Conservation (phyloP, 2,329 filamentous ascomycete genomes). For the Nothophaeocryptopus gaeumannii region DNA sequence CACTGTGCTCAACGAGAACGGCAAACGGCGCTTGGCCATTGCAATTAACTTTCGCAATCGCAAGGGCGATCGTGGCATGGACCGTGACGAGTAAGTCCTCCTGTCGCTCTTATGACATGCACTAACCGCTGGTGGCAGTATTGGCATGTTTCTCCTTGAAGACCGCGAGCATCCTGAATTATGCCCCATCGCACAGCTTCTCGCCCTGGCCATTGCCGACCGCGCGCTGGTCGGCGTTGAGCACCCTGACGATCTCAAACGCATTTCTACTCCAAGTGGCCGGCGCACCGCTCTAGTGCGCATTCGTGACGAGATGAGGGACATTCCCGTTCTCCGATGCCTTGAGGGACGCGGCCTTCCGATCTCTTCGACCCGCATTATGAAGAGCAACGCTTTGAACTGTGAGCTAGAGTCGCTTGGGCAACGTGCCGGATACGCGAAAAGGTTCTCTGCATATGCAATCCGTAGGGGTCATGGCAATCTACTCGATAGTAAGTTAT, state of each 20-base stretch:
- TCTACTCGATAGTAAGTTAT: constrained; percentile 8
- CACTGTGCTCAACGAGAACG: neutral
- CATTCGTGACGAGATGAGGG: neutral
- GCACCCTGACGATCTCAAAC: constrained; percentile 1
- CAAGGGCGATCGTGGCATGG: neutral
- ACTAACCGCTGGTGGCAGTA: neutral
- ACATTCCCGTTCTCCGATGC: constrained; percentile 4
- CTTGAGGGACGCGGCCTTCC: neutral
- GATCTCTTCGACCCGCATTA: constrained; percentile 1
- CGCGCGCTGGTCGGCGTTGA: constrained; percentile 5
- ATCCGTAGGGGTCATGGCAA: constrained; percentile 12
- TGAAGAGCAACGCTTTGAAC: neutral
- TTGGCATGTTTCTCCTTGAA: neutral
- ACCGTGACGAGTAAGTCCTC: neutral
- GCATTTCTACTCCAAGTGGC: neutral
- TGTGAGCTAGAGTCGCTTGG: constrained; percentile 1
- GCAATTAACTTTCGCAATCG: constrained; percentile 6
- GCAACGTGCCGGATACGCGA: constrained; percentile 7
- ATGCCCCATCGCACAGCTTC: constrained; percentile 10
- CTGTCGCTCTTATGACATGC: neutral
- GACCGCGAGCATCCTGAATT: neutral
- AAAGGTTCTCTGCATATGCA: constrained; percentile 6
- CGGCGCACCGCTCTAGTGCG: neutral
- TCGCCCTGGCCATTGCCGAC: constrained; percentile 14
- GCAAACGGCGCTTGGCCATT: neutral